Conservation (phyloP, 1,284 basidiomycete genomes). For the Fomitopsis palustris region DNA sequence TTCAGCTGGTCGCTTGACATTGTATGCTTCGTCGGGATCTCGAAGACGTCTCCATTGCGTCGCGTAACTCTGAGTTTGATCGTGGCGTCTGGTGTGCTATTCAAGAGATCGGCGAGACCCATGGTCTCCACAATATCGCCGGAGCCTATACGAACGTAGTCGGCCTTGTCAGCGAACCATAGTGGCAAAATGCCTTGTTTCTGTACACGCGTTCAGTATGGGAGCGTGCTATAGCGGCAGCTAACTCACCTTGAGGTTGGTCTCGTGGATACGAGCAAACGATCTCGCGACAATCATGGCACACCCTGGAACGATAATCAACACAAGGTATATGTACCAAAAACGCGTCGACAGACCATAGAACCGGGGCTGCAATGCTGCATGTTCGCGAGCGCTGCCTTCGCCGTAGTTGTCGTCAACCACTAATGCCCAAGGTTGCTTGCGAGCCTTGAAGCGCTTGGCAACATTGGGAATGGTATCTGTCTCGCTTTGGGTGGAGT, state of each 20-base stretch:
- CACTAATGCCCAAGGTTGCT: slow-evolving; percentile 90
- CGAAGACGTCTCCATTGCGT: slow-evolving; percentile 57
- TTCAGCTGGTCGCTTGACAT: slow-evolving; percentile 87
- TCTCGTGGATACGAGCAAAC: slow-evolving; percentile 98
- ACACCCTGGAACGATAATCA: slow-evolving; percentile 52
- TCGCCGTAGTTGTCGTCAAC: slow-evolving; percentile 98
- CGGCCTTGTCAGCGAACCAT: slow-evolving; percentile 84
- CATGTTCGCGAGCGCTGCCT: slow-evolving; percentile 97
- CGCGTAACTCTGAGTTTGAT: slow-evolving; percentile 74
- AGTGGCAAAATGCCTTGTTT: slow-evolving; percentile 95
- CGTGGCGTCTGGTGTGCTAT: slow-evolving; percentile 45
- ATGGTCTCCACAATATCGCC: slow-evolving; percentile 67
- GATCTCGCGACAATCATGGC: slow-evolving; percentile 84
- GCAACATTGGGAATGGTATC: slow-evolving; percentile 90
- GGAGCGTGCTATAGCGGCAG: not conserved
- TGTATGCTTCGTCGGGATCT: slow-evolving; percentile 80
- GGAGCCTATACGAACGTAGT: slow-evolving; percentile 81
- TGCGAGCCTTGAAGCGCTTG: slow-evolving; percentile 79
- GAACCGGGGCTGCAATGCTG: slow-evolving; percentile 94
- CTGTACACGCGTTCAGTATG: slow-evolving; percentile 34
- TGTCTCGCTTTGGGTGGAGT: slow-evolving; percentile 41
- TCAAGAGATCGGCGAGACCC: slow-evolving; percentile 54
- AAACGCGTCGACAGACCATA: slow-evolving; percentile 55
- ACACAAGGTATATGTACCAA: not conserved
- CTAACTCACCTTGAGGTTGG: slow-evolving; percentile 80